Evolutionary conservation across 2,329 filamentous ascomycete genomes (phyloP).

Genomic region (Triangularia verruculosa): DNA sequence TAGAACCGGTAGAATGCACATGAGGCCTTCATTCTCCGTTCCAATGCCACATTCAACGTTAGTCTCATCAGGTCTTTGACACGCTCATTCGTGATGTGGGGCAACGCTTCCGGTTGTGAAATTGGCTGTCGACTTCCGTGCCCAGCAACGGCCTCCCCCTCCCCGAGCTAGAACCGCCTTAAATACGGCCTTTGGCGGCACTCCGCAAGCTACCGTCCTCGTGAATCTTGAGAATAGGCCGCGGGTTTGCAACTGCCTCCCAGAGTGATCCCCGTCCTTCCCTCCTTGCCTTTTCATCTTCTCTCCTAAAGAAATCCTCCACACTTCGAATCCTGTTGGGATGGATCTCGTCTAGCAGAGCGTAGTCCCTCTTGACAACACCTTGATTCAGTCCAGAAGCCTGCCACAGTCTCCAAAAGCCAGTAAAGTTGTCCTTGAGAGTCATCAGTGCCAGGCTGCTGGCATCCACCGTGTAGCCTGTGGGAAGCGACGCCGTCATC

Average conservation of each 20-base stretch:
- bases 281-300: constrained; percentile 35
- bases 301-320: constrained; percentile 46
- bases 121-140: not conserved
- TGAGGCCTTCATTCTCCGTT: not conserved
- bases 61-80: not conserved
- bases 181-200: not conserved
- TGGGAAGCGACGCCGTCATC: constrained; percentile 26
- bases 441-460: constrained; percentile 36
- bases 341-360: constrained; percentile 50
- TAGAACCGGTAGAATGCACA: not conserved
- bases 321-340: constrained; percentile 46
- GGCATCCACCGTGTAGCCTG: constrained; percentile 37
- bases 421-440: constrained; percentile 47
- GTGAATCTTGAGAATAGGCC: constrained; percentile 16
- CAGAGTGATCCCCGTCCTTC: constrained; percentile 22
- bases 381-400: constrained; percentile 40
- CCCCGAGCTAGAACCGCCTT: not conserved
- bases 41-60: not conserved
- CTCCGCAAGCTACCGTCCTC: constrained; percentile 10
- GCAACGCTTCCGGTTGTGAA: no score
- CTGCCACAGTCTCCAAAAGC: constrained; percentile 48
- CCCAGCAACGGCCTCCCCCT: not conserved
- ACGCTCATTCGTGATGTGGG: not conserved
- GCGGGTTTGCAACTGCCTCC: constrained; percentile 13
- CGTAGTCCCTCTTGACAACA: constrained; percentile 45